phyloP scores from a whole-genome alignment of 768 basidiomycete species.

The Mycena galericulata region DNA sequence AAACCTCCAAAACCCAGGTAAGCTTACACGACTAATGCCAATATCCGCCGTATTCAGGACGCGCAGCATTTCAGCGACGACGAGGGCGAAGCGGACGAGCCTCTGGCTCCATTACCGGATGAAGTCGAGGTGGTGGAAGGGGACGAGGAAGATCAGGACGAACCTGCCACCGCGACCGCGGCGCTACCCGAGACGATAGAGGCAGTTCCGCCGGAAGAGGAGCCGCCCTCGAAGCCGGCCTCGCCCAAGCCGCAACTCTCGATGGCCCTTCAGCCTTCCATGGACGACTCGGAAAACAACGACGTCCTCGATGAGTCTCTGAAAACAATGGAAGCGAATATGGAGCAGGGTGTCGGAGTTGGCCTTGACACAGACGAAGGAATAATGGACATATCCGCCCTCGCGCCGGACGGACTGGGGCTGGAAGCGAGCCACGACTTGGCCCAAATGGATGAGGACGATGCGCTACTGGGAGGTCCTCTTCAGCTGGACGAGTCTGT shows the following conservation, averaged over 20 bases:
- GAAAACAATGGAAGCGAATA: constrained; percentile 62
- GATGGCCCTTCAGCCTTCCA: constrained; percentile 59
- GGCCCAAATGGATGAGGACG: constrained; percentile 64
- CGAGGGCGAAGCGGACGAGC: constrained; percentile 83
- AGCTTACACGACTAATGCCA: constrained; percentile 34
- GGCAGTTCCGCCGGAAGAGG: constrained; percentile 53
- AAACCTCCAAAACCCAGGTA: constrained; percentile 84
- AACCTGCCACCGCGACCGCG: constrained; percentile 56
- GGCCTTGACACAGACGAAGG: constrained; percentile 52
- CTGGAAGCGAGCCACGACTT: constrained; percentile 67
- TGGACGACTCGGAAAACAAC: constrained; percentile 53
- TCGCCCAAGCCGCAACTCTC: constrained; percentile 76
- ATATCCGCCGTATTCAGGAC: neutral
- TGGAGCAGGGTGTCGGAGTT: constrained; percentile 54
- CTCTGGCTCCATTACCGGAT: constrained; percentile 82
- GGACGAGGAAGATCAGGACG: constrained; percentile 75
- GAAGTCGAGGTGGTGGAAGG: constrained; percentile 82
- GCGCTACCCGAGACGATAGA: constrained; percentile 44
- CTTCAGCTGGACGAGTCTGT: constrained; percentile 65
- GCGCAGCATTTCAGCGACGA: constrained; percentile 90
- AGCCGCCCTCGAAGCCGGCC: constrained; percentile 69
- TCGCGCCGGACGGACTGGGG: constrained; percentile 74
- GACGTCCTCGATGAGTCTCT: constrained; percentile 67
- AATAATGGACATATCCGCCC: constrained; percentile 70
- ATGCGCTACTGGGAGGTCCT: constrained; percentile 68